Evolutionary conservation across 164 flowering plant genomes (phyloP), one percentile per base, ranked within the genome.

Genomic region (Sedum album): DNA sequence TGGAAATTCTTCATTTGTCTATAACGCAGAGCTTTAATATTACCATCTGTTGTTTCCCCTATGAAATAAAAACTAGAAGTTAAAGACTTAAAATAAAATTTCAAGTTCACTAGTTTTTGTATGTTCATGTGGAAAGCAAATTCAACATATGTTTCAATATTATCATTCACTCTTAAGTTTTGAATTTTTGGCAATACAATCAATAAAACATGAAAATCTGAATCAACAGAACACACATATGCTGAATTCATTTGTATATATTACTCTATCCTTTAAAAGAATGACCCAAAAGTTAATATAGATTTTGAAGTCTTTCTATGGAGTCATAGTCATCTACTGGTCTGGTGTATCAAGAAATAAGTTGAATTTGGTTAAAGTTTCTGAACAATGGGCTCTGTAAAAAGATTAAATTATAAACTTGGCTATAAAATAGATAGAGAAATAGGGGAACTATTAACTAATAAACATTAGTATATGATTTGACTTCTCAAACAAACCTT

Each of bases 1-100:
- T 94, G 98, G 76, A 89, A 89, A 72, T 94, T 94, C 74, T 94
- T 94, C 97, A 89, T 91, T 77, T 94, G 98, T n/a, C 97, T 80
- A 26, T 85, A 72, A 28, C 98, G 95, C 42, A 91, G 70, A 66
- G 86, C 82, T 31, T 80, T 83, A 48, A 94, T 72, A 65, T 80
- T 69, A 23, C 68, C n/a, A 79, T 91, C 92, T 67, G 71, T 67
- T 72, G 93, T 90, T 83, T 94, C 95, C 71, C 98, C 98, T 94
- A 87, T 53, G 39, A 53, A 21, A 26, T 33, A 53, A 53, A 41
- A n/a, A 41, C 28, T 30, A 18, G 31, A 25, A 20, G 30, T 39
- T 14, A 60, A 41, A 30, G 18, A n/a, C 2, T 28, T 20, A 14
- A 31, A 30, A 49, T 25, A 33, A 51, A 23, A 8, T 14, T 25